Conservation (phyloP, 805 yeast genomes). For the Saccharomycopsis sp. region DNA sequence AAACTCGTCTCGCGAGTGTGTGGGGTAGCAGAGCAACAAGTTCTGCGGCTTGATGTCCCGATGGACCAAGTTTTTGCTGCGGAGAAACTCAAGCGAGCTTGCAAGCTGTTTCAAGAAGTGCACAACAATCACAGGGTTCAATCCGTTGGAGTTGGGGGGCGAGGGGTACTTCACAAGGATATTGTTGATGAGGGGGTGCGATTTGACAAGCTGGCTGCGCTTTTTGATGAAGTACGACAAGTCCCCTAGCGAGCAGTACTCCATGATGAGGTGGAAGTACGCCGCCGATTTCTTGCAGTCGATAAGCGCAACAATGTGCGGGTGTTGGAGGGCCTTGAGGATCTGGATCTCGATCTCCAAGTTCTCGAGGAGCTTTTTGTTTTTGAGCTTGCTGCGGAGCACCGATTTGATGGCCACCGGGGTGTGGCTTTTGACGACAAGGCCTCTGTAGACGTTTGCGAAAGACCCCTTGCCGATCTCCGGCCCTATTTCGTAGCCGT, state of each 20-base stretch:
- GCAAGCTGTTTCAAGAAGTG: slow-evolving; percentile 85
- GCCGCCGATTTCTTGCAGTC: slow-evolving; percentile 75
- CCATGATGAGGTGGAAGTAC: slow-evolving; percentile 89
- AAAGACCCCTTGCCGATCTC: slow-evolving; percentile 95
- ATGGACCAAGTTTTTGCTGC: slow-evolving; percentile 82
- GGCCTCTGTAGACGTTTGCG: slow-evolving; percentile 90
- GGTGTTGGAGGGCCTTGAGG: slow-evolving; percentile 80
- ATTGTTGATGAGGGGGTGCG: slow-evolving; percentile 73
- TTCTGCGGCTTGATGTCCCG: slow-evolving; percentile 95
- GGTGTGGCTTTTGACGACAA: slow-evolving; percentile 34
- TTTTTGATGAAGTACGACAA: slow-evolving; percentile 78
- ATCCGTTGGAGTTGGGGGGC: slow-evolving; percentile 69
- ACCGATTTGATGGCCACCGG: slow-evolving; percentile 90
- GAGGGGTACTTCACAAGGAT: slow-evolving; percentile 79
- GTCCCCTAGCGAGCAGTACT: slow-evolving; percentile 94
- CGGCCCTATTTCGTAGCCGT: slow-evolving; percentile 27
- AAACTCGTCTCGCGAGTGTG: slow-evolving; percentile 55
- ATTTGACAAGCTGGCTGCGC: slow-evolving; percentile 59
- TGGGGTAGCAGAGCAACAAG: slow-evolving; percentile 74
- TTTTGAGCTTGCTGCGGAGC: slow-evolving; percentile 69
- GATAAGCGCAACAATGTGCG: slow-evolving; percentile 81
- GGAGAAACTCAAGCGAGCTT: slow-evolving; percentile 73
- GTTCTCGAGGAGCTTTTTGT: slow-evolving; percentile 82
- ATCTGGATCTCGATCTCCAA: slow-evolving; percentile 89
- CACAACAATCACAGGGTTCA: slow-evolving; percentile 68